Evolutionary conservation across 148 eudicot genomes (phyloP), one percentile per base, ranked within the genome.

Genomic region (Camellia lanceoleosa): DNA sequence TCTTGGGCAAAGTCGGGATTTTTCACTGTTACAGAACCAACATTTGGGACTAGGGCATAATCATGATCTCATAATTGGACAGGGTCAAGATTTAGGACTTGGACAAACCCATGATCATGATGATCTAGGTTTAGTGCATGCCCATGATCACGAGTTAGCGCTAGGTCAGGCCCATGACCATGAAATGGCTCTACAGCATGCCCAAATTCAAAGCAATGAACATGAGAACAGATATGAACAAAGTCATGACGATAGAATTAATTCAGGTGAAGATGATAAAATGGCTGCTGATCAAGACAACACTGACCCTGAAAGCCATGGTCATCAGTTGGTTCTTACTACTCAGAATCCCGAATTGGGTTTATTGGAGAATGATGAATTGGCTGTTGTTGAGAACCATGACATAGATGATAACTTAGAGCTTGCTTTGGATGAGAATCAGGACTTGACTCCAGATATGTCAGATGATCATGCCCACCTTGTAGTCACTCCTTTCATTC

Each of bases 401-500:
- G 87, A 81, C 16, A 71, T 84, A 73, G 86, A 87, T 60, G 80
- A 73, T 3, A 81, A 71, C 83, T 18, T 88, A 44, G 82, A 84
- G 76, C 80, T 85, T 51, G 68, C 80, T 78, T 84, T 78, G 60
- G 79, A 86, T 71, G 77, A 84, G 23, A 84, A 65, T 78, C 73
- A 81, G 79, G 88, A 85, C 52, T 69, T 81, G 44, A 68, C 73
- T 2, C 68, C 82, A 0, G 83, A 83, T 69, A 80, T 79, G 82
- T 81, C 83, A 23, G 56, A 75, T 79, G 82, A 79, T 71, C 81
- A 82, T 67, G 81, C 78, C 49, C 86, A 84, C 44, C 55, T 87
- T 55, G 73, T 87, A 12, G 78, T 80, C 58, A 77, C 83, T 69
- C 68, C 88, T 51, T 71, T 89, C 19, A 69, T 89, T 23, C 94